These are phyloP conservation scores for Acorus calamus DNA, from an alignment of 106 monocot genomes.

Conservation along the genomic window DNA sequence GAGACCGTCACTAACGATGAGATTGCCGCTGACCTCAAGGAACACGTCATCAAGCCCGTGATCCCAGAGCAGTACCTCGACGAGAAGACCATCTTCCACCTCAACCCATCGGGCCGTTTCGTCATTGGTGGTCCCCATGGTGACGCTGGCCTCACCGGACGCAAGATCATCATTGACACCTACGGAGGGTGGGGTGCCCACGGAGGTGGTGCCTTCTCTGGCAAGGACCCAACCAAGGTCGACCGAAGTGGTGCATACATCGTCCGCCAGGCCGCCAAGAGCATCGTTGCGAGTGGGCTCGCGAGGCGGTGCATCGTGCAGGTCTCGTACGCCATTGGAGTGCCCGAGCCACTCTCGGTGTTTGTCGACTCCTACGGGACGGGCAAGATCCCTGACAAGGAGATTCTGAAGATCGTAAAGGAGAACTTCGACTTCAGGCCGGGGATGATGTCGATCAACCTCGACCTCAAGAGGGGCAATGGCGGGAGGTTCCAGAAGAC, in stretches of 20 bases:
- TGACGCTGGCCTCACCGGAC: too few species aligned
- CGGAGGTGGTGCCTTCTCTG: too few species aligned
- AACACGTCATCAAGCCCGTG: conserved; percentile 20
- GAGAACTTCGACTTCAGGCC: conserved; percentile 50
- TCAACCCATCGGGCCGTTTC: too few species aligned
- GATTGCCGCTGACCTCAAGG: conserved; percentile 36
- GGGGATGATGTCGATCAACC: conserved; percentile 40
- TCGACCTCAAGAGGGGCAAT: conserved; percentile 37
- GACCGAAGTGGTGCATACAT: too few species aligned
- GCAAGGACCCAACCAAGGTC: too few species aligned
- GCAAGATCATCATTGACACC: too few species aligned
- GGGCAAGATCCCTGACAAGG: conserved; percentile 42
- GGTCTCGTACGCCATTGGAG: conserved; percentile 42
- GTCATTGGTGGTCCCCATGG: too few species aligned
- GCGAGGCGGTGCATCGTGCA: conserved; percentile 38
- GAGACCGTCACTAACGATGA: conserved; percentile 41
- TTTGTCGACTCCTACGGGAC: conserved; percentile 44
- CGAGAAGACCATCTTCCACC: too few species aligned
- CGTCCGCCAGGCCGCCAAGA: too few species aligned
- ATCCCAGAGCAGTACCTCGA: too few species aligned
- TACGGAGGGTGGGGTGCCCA: too few species aligned
- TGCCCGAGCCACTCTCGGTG: conserved; percentile 39
- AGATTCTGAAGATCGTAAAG: conserved; percentile 39
- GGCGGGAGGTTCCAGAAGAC: conserved; percentile 36
- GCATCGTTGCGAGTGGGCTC: conserved; percentile 8